These are phyloP conservation scores for Coemansia sp. DNA, from an alignment of 192 early-diverging fungal genomes.

Conservation along the genomic window DNA sequence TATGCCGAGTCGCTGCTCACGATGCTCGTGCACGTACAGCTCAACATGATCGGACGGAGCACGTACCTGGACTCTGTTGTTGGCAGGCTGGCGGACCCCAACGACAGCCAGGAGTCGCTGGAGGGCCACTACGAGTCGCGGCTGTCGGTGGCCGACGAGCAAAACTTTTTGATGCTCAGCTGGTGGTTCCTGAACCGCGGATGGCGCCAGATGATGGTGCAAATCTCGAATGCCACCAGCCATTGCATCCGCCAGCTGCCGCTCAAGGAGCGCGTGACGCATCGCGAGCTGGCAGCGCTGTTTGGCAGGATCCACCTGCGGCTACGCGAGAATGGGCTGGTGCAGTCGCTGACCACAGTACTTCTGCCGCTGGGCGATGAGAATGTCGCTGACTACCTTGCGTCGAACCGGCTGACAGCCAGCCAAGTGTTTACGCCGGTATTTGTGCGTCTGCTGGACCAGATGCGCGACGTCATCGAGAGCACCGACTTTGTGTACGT, in stretches of 20 bases:
- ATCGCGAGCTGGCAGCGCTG: constrained; percentile 59
- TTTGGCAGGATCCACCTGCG: constrained; percentile 54
- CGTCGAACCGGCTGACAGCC: constrained; percentile 38
- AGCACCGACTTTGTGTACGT: constrained; percentile 48
- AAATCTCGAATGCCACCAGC: constrained; percentile 57
- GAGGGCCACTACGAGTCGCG: constrained; percentile 29
- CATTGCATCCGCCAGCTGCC: constrained; percentile 45
- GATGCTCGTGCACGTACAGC: constrained; percentile 78
- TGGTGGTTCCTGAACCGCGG: constrained; percentile 92
- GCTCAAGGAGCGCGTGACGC: constrained; percentile 62
- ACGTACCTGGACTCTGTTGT: constrained; percentile 79
- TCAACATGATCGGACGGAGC: constrained; percentile 87
- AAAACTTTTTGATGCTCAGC: constrained; percentile 82
- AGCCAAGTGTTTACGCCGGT: constrained; percentile 56
- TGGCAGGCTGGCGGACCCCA: constrained; percentile 18
- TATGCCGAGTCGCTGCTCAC: constrained; percentile 87
- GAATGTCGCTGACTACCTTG: constrained; percentile 31
- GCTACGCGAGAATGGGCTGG: constrained; percentile 51
- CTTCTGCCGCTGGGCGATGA: constrained; percentile 42
- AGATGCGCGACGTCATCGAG: constrained; percentile 87
- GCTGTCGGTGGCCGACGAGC: constrained; percentile 56
- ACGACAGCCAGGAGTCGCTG: constrained; percentile 10
- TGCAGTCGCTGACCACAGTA: constrained; percentile 19
- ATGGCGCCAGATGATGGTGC: constrained; percentile 69
- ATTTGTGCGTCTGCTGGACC: constrained; percentile 74